Conservation (phyloP, 2,329 filamentous ascomycete genomes). For the Stenocarpella maydis region DNA sequence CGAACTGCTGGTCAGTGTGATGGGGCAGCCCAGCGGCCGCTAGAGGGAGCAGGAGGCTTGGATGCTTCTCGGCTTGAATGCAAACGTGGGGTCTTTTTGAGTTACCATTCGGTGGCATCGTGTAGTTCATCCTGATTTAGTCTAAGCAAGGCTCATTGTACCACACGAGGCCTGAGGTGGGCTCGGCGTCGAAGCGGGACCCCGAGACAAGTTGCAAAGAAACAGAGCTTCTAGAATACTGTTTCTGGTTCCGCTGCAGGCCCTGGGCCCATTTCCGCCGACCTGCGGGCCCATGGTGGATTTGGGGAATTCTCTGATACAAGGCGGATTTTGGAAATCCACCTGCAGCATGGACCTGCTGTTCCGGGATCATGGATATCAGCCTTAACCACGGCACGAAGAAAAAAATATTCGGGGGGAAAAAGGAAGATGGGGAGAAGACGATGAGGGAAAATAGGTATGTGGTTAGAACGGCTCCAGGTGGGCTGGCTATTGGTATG, state of each 20-base stretch:
- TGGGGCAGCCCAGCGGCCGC: not conserved
- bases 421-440: too few relatives aligned
- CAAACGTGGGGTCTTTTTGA: too few relatives aligned
- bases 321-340: not conserved
- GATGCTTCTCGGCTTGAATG: too few relatives aligned
- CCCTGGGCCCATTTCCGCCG: not conserved
- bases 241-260: not conserved
- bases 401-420: too few relatives aligned
- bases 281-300: not conserved
- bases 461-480: not conserved
- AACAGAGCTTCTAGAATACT: not conserved
- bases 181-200: too few relatives aligned
- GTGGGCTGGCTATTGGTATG: not conserved
- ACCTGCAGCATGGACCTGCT: not conserved
- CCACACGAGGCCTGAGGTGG: not conserved
- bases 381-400: not conserved
- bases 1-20: conserved; percentile 25
- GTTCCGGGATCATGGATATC: not conserved
- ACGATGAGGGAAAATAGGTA: not conserved
- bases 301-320: too few relatives aligned
- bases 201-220: not conserved
- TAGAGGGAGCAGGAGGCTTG: not conserved
- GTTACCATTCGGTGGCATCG: not conserved
- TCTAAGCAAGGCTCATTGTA: not conserved
- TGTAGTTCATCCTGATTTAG: not conserved